phyloP scores from a whole-genome alignment of 2,329 filamentous ascomycete species.

The Trichocomaceae sp. region DNA sequence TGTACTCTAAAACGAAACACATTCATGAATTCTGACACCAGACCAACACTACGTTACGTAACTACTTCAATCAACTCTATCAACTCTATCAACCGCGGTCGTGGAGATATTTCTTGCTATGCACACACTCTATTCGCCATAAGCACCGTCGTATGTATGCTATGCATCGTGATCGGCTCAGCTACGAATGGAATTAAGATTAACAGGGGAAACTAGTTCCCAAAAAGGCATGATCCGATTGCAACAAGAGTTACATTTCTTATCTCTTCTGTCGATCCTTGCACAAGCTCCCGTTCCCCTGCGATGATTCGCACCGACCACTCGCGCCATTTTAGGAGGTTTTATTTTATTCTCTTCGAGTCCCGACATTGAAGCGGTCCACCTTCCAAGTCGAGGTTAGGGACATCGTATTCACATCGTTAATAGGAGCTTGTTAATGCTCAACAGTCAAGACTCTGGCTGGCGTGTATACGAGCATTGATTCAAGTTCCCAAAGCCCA shows the following conservation, averaged over 20 bases:
- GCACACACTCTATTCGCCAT: not conserved
- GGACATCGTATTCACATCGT: not conserved
- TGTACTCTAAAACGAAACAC: too few relatives aligned
- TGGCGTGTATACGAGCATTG: not conserved
- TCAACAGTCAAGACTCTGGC: not conserved
- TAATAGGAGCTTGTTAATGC: not conserved
- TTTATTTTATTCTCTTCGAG: not conserved
- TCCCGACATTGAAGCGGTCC: not conserved
- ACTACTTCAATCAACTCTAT: not conserved
- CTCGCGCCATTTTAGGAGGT: slow-evolving; percentile 4
- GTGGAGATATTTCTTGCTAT: not conserved
- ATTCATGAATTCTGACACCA: too few relatives aligned
- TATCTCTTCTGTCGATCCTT: slow-evolving; percentile 7
- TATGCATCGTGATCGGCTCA: not conserved
- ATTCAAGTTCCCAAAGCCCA: too few relatives aligned
- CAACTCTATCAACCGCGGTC: not conserved
- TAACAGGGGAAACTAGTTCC: not conserved
- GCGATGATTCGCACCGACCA: not conserved
- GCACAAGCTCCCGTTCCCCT: not conserved
- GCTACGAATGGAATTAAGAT: not conserved
- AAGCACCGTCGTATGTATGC: not conserved
- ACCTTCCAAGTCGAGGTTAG: slow-evolving; percentile 6
- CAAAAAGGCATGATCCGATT: not conserved
- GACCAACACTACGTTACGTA: not conserved
- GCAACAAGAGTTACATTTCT: slow-evolving; percentile 7